Percentiles rank a stretch among this genome's conserved stretches.
phyloP scores from a whole-genome alignment of 176 grass and related monocot species.

The Triticum turgidum region DNA sequence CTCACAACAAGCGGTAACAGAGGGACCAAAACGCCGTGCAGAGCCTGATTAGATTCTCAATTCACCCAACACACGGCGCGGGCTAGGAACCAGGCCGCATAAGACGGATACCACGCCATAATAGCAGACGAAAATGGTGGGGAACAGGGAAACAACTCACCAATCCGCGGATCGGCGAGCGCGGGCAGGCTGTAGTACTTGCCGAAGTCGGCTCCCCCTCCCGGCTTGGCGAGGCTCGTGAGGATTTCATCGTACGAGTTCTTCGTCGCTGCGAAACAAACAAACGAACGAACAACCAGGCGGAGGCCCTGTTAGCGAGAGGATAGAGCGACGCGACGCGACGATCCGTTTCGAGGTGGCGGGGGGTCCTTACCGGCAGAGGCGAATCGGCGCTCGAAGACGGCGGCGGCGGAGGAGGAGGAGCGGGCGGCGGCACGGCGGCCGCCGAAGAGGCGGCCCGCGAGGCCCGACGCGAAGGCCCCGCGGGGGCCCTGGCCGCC shows the following conservation, averaged over 20 bases:
- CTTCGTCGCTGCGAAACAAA: constrained; percentile 49
- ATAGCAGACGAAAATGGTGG: not conserved
- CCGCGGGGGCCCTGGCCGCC: constrained; percentile 3
- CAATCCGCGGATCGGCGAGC: constrained; percentile 78
- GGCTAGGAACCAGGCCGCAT: not conserved
- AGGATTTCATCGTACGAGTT: constrained; percentile 88
- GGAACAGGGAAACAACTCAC: constrained; percentile 33
- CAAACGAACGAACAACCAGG: not conserved
- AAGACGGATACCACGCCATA: not conserved
- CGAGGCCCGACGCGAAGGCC: constrained; percentile 49
- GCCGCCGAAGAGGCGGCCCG: constrained; percentile 52
- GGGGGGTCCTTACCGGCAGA: constrained; percentile 46
- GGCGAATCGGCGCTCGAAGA: constrained; percentile 79
- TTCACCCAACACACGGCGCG: not conserved
- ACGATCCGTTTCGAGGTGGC: not conserved
- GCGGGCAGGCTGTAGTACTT: constrained; percentile 94
- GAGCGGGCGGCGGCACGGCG: constrained; percentile 42
- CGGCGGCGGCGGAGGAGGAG: constrained; percentile 44
- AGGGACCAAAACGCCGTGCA: not conserved
- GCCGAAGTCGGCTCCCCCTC: constrained; percentile 65
- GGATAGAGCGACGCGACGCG: not conserved
- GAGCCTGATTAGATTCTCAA: not conserved
- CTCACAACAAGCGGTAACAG: not conserved
- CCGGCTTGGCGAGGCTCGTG: constrained; percentile 65
- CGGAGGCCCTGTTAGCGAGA: constrained; percentile 13